phyloP scores from a whole-genome alignment of 768 basidiomycete species.

The Phanerochaete sordida region DNA sequence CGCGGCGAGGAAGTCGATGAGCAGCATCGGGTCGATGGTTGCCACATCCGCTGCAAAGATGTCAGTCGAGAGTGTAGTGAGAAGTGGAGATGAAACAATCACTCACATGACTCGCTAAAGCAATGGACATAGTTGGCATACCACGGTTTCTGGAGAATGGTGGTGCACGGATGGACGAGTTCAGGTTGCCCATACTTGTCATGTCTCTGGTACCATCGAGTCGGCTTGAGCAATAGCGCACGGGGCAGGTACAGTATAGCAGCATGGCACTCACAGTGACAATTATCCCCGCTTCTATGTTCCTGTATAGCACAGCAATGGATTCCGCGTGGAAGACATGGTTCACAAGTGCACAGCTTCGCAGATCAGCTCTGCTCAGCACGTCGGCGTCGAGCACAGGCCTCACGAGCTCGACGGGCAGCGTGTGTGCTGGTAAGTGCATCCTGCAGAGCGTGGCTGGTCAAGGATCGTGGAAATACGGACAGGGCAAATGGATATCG shows the following conservation, averaged over 20 bases:
- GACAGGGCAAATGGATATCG: background rate
- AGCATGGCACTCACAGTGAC: background rate
- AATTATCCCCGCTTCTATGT: slow-evolving; percentile 38
- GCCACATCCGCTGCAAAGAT: background rate
- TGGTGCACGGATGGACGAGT: slow-evolving; percentile 53
- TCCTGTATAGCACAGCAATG: slow-evolving; percentile 59
- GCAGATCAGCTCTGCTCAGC: slow-evolving; percentile 46
- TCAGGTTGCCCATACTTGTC: slow-evolving; percentile 2
- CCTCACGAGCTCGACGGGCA: background rate
- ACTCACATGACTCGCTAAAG: slow-evolving; percentile 58
- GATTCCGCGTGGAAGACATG: slow-evolving; percentile 50
- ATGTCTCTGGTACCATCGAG: background rate
- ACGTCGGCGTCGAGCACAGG: background rate
- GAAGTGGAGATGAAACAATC: background rate
- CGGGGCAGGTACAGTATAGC: background rate
- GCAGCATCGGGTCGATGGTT: background rate
- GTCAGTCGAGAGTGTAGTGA: background rate
- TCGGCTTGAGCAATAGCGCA: background rate
- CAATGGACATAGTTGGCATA: slow-evolving; percentile 60
- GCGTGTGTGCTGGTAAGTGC: background rate
- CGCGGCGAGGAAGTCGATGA: slow-evolving; percentile 27
- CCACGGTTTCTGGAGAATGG: slow-evolving; percentile 54
- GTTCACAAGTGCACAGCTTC: slow-evolving; percentile 53
- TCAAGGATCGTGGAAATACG: background rate
- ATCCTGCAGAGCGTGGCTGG: background rate